Evolutionary conservation across 768 basidiomycete genomes (phyloP).

Genomic region (Galerina marginata): DNA sequence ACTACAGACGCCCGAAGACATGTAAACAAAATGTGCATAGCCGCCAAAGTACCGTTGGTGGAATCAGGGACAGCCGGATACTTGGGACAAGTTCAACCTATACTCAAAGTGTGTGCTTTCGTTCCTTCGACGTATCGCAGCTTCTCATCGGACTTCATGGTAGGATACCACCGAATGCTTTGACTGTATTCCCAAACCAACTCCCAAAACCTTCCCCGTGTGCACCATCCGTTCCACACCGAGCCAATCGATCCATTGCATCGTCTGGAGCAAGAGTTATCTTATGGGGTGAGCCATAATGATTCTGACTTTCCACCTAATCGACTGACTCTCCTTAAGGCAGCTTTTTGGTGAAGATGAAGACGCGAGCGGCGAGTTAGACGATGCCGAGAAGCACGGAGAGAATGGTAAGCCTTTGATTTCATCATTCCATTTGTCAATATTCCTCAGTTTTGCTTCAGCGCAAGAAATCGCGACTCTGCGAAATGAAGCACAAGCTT

Average conservation of each 20-base stretch:
- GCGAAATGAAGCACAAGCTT: constrained; percentile 88
- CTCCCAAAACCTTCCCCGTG: constrained; percentile 94
- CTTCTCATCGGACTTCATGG: background rate
- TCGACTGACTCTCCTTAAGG: constrained; percentile 42
- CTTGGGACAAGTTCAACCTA: constrained; percentile 94
- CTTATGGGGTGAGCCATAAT: constrained; percentile 74
- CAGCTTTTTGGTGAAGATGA: constrained; percentile 96
- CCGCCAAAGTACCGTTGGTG: constrained; percentile 86
- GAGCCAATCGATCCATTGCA: constrained; percentile 96
- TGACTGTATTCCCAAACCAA: constrained; percentile 92
- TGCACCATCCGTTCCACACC: constrained; percentile 98
- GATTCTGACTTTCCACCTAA: background rate
- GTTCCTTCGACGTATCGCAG: too few species aligned
- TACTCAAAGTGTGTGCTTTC: constrained; percentile 70
- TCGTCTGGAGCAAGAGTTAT: constrained; percentile 99
- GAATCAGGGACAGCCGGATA: constrained; percentile 98
- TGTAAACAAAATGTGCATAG: constrained; percentile 98
- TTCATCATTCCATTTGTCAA: background rate
- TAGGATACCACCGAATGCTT: constrained; percentile 94
- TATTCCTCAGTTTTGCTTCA: constrained; percentile 33
- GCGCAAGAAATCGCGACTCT: constrained; percentile 91
- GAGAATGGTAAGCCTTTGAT: constrained; percentile 75
- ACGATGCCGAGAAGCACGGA: constrained; percentile 90
- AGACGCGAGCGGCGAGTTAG: constrained; percentile 79
- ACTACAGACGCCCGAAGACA: constrained; percentile 86